Conservation (phyloP, 2,329 filamentous ascomycete species). For the Dactylonectria estremocensis region DNA sequence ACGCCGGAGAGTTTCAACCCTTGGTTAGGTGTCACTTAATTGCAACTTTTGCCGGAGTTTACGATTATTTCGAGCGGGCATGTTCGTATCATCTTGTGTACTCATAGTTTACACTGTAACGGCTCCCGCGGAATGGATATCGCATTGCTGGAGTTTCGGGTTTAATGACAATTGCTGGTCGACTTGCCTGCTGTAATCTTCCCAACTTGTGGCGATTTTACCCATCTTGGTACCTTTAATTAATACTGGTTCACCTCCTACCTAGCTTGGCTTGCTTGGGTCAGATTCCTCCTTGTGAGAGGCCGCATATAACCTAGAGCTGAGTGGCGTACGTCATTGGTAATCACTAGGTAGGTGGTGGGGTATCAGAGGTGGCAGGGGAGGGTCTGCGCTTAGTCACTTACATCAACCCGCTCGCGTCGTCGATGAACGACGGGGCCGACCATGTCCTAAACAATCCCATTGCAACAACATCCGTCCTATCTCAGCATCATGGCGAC, state of each 20-base stretch:
- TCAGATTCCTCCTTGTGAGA: not conserved
- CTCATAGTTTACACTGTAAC: not conserved
- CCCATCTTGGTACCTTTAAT: too few relatives aligned
- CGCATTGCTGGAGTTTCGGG: not conserved
- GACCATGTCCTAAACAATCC: not conserved
- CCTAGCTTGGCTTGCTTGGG: too few relatives aligned
- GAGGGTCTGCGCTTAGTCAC: not conserved
- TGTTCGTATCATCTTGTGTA: constrained; percentile 21
- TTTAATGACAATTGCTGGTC: not conserved
- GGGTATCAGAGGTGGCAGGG: not conserved
- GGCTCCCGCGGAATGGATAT: not conserved
- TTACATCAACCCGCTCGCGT: constrained; percentile 1
- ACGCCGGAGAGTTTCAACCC: not conserved
- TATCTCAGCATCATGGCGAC: constrained; percentile 41
- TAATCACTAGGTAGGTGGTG: not conserved
- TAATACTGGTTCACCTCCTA: too few relatives aligned
- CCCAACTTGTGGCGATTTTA: not conserved
- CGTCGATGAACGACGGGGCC: constrained; percentile 9
- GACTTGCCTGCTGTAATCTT: not conserved
- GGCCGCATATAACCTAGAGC: not conserved
- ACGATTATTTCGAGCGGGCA: not conserved
- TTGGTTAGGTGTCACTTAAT: not conserved
- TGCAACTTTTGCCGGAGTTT: not conserved
- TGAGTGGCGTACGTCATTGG: not conserved
- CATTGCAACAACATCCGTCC: not conserved